Evolutionary conservation across 176 grass and related monocot genomes (phyloP).

Genomic region (Carex myosuroides): DNA sequence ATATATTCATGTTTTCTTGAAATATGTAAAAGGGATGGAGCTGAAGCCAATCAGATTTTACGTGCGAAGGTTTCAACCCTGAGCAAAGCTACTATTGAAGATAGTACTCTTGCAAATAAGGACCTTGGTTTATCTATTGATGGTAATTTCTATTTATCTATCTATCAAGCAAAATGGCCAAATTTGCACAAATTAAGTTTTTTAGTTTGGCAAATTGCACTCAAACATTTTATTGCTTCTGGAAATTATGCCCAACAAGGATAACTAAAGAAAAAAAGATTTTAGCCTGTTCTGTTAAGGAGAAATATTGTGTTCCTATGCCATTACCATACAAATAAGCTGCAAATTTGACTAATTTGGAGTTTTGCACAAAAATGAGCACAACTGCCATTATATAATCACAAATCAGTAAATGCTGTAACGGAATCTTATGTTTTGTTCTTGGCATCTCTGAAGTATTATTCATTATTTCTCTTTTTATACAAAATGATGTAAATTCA

Average conservation of each 20-base stretch:
- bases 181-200: neutral
- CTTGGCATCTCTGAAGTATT: neutral
- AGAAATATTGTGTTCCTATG: neutral
- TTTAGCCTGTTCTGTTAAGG: neutral
- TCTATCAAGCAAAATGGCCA: neutral
- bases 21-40: conserved; percentile 43
- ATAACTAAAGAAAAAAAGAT: neutral
- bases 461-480: neutral
- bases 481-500: conserved; percentile 5
- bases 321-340: neutral
- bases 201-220: neutral
- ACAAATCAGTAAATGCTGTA: neutral
- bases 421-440: neutral
- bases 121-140: conserved; percentile 49
- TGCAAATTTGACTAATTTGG: neutral
- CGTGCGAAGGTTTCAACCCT: conserved; percentile 38
- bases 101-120: conserved; percentile 36
- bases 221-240: neutral
- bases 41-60: conserved; percentile 38
- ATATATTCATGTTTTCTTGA: neutral
- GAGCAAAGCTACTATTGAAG: conserved; percentile 31
- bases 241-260: neutral
- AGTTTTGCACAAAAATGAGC: neutral
- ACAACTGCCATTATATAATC: neutral
- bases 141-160: conserved; percentile 21